phyloP scores from a whole-genome alignment of 805 yeast genomes.

The Candida taoyuanica region DNA sequence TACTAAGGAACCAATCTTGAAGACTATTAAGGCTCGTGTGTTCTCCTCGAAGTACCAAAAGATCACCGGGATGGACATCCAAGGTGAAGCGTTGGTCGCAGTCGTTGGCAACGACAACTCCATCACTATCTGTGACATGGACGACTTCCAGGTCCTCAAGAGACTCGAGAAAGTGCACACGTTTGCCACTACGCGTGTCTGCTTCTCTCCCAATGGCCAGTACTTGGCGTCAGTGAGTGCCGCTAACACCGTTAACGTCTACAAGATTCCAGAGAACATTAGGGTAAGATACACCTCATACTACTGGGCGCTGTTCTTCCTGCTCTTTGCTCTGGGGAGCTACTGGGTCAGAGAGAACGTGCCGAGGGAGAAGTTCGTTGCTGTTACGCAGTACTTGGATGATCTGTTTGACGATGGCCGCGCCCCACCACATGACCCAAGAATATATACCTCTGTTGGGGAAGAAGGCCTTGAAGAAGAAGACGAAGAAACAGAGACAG shows the following conservation, averaged over 20 bases:
- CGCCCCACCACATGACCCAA: conserved; percentile 1
- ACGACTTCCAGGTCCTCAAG: conserved; percentile 47
- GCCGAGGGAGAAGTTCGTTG: conserved; percentile 16
- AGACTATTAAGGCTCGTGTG: conserved; percentile 36
- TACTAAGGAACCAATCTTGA: conserved; percentile 10
- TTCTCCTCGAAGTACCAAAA: conserved; percentile 49
- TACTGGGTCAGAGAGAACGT: conserved; percentile 11
- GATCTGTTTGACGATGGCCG: conserved; percentile 15
- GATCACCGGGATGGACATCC: conserved; percentile 48
- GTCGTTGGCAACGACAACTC: conserved; percentile 56
- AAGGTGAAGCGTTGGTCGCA: conserved; percentile 33
- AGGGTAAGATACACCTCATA: conserved; percentile 10
- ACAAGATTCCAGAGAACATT: conserved; percentile 51
- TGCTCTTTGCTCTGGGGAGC: conserved; percentile 5
- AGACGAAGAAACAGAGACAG: too few species aligned
- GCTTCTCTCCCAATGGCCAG: conserved; percentile 64
- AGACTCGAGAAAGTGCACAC: conserved; percentile 61
- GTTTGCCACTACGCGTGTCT: conserved; percentile 72
- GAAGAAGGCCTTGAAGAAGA: too few species aligned
- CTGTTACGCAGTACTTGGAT: conserved; percentile 10
- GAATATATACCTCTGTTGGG: too few species aligned
- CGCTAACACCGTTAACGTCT: conserved; percentile 64
- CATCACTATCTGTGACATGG: conserved; percentile 48
- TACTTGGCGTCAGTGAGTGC: conserved; percentile 72
- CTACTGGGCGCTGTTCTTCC: conserved; percentile 9